Evolutionary conservation across 768 basidiomycete genomes (phyloP).

Genomic region (Brasilioporus rufonigricans): DNA sequence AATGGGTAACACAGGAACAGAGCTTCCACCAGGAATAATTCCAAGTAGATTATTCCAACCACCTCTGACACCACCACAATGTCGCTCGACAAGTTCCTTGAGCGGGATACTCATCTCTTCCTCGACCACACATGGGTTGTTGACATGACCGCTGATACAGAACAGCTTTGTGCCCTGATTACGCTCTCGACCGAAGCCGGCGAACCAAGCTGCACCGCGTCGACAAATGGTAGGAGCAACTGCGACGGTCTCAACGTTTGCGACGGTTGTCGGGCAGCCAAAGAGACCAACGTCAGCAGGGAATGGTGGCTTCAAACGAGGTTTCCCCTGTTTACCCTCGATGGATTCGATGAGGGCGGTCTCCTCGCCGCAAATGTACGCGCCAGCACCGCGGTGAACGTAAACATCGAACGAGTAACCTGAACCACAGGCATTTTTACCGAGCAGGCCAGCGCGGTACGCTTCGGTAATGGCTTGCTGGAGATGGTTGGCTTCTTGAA

Average conservation of each 20-base stretch:
- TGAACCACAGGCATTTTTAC: slow-evolving; percentile 87
- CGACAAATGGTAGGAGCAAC: slow-evolving; percentile 97
- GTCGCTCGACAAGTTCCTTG: slow-evolving; percentile 92
- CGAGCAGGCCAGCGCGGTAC: slow-evolving; percentile 84
- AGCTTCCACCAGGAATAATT: slow-evolving; percentile 94
- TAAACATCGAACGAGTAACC: slow-evolving; percentile 98
- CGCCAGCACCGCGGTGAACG: slow-evolving; percentile 96
- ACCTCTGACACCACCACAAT: slow-evolving; percentile 91
- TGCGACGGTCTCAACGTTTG: slow-evolving; percentile 97
- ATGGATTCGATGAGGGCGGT: slow-evolving; percentile 96
- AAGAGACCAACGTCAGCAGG: slow-evolving; percentile 98
- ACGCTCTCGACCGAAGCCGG: slow-evolving; percentile 84
- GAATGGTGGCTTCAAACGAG: slow-evolving; percentile 96
- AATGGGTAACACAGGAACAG: slow-evolving; percentile 89
- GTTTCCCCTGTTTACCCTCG: slow-evolving; percentile 98
- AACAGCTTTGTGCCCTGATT: slow-evolving; percentile 97
- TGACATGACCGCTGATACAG: slow-evolving; percentile 96
- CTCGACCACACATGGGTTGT: slow-evolving; percentile 96
- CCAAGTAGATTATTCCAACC: slow-evolving; percentile 98
- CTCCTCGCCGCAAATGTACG: slow-evolving; percentile 99
- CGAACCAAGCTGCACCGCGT: slow-evolving; percentile 88
- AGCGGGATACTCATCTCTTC: slow-evolving; percentile 99
- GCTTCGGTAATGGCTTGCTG: slow-evolving; percentile 96
- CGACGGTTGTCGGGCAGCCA: slow-evolving; percentile 95
- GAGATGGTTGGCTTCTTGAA: slow-evolving; percentile 90